Evolutionary conservation across 768 basidiomycete genomes (phyloP), one percentile per base, ranked within the genome.

Genomic region (Suillus spraguei): DNA sequence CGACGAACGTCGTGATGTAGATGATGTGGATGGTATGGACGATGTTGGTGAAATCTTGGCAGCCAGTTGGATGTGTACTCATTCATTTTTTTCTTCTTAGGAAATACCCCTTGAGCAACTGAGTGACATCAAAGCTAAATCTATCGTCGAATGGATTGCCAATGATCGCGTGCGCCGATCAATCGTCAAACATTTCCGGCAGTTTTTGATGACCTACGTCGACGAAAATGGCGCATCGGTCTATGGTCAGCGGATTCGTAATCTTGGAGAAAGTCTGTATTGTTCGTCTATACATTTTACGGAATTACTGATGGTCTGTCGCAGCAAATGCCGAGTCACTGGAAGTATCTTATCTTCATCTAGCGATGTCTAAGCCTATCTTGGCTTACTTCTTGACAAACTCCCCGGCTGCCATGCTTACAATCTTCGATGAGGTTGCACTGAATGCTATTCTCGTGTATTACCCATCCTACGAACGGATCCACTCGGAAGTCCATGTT

Each of bases 311-410:
- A 67, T 64, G 60, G 56, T 20, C 16, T 22, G 7, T 32, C 7
- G 2, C 67, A 99, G 97, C 89, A 71, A 99, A 99, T 77, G 87
- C 96, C 39, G 97, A 99, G 78, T 98, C 96, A 0, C 86, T 99
- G 63, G 97, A 99, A 76, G 93, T 99, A 32, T 98, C 96, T 1
- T 99, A 96, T 76, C 83, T 94, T n/a, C 97, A 99, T 72, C 86
- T 99, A 20, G 90, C 93, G 1, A 78, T 88, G 61, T 93, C 95
- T 9, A 97, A 97, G 69, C 92, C 97, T 5, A 95, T 98, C 70
- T 82, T 99, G 36, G 95, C 97, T 33, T 99, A 97, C 76, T 99
- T 99, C 81, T 85, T 99, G 59, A 95, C 92, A 71, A 99, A 97
- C 76, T 93, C 92, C 17, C 97, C 97, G 3, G 82, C 90, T 32